Base-by-base conservation (phyloP, 306 rosid genomes). In the Trifolium pratense region DNA sequence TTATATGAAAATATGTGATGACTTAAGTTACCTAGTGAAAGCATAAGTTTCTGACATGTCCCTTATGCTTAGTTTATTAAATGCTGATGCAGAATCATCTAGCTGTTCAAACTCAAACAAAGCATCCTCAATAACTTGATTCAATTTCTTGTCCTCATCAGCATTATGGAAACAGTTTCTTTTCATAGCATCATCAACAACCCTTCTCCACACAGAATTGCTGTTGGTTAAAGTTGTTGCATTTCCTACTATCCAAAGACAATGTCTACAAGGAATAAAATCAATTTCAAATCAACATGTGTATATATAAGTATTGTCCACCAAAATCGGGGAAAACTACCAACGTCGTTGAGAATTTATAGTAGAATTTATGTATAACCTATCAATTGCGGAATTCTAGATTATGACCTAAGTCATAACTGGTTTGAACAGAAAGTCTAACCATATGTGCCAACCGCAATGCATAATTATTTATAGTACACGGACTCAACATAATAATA, bases 181-280 rank as follows among this genome's bases (percentile, higher is more conserved):
- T 39, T 66, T 7, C 79, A 68, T 73, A 18, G 92, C 90, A 80
- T 88, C 83, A 48, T 45, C 25, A 7, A 86, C 80, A 8, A 88
- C 51, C 7, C 77, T 77, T 37, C 15, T 79, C 89, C 92, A 88
- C 5, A 85, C 78, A 52, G 82, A 73, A 52, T 8, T 6, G 23
- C 87, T 75, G 0, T 58, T 29, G 0, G 20, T 9, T 29, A 88
- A 79, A 29, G 90, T 88, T 46, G 66, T 2, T n/a, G 69, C 93
- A 84, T 77, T 83, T 34, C 92, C 90, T 65, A 84, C 12, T 46
- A 86, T 78, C 90, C 92, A 84, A 26, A 86, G 85, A 21, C 88
- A 83, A 68, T 85, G 14, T 57, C 92, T 87, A 18, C 49, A 76
- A 5, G 1, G 3, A 45, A 34, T 1, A 31, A 5, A 3, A 11